Evolutionary conservation across 768 basidiomycete genomes (phyloP), one percentile per base, ranked within the genome.

Genomic region (Infundibulicybe gibba): DNA sequence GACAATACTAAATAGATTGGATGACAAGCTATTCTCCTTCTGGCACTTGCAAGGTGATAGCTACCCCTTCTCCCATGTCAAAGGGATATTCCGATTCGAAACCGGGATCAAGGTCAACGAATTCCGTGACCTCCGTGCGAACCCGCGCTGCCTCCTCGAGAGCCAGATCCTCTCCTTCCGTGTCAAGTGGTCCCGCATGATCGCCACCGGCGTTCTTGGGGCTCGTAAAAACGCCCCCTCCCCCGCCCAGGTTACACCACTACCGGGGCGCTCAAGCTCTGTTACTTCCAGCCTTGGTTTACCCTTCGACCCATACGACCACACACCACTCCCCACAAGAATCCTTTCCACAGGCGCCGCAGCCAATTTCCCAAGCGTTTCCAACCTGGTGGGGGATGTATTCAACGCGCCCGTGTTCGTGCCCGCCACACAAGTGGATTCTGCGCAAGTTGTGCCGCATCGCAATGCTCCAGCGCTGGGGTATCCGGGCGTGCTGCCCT

Each of bases 21-120:
- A 93, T 56, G 90, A 93, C 70, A 94, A 94, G 60, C 77, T 93
- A 2, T 93, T 93, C 65, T 85, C 85, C 49, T 93, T 91, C 72
- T 93, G 88, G 87, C 75, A 89, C 50, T 73, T 92, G 13, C 90
- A 92, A 63, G 80, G 79, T 17, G 90, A 92, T 54, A 77, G 76
- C 42, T 83, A 76, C 60, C 88, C 90, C 1, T 75, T 82, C 44
- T 80, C 87, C 0, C 85, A 87, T 38, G 85, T 88, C 48, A 90
- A 91, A 59, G 90, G 90, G 9, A 88, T 90, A 49, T 90, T 79
- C 66, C 83, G 90, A 15, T 92, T 93, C 64, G 90, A 93, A 62
- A 90, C 85, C 0, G 90, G 90, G 15, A 77, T 92, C 63, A 89
- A 90, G 61, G 90, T 91, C 43, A 84, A 81, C 53, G 90, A 93